Conservation (phyloP, 129 eudicot species). For the Oenanthe sinensis region DNA sequence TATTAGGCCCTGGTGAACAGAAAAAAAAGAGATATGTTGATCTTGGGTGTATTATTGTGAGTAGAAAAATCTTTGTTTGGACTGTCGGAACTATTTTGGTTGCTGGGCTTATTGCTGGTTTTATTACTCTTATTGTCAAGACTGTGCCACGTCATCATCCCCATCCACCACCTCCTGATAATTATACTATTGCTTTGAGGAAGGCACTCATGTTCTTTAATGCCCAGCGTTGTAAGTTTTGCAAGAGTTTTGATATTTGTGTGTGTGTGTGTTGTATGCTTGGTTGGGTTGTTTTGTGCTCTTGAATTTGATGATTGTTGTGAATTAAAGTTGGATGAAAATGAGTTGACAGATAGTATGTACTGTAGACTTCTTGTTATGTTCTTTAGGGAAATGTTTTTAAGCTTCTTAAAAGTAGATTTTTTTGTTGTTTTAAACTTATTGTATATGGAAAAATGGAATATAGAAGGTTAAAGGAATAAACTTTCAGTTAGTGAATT, state of each 20-base stretch:
- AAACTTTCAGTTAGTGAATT: not conserved
- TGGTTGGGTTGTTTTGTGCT: not conserved
- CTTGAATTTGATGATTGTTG: not conserved
- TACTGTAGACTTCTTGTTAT: not conserved
- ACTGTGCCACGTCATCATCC: slow-evolving; percentile 62
- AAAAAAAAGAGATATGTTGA: slow-evolving; percentile 95
- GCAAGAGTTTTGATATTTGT: not conserved
- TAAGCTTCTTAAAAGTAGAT: not conserved
- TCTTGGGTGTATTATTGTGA: slow-evolving; percentile 54
- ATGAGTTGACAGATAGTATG: not conserved
- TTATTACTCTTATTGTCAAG: slow-evolving; percentile 53
- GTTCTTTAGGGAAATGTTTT: not conserved
- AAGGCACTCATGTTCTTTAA: slow-evolving; percentile 94
- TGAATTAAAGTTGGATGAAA: not conserved
- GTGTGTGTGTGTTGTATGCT: not conserved
- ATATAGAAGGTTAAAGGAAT: not conserved
- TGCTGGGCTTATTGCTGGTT: slow-evolving; percentile 59
- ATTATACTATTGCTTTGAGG: slow-evolving; percentile 66
- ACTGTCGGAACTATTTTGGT: slow-evolving; percentile 66
- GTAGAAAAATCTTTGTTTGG: slow-evolving; percentile 79
- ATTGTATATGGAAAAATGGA: not conserved
- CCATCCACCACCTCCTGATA: slow-evolving; percentile 62
- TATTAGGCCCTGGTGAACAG: slow-evolving; percentile 86
- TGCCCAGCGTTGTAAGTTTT: slow-evolving; percentile 75
- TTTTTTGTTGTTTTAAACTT: not conserved